Percentiles rank a stretch among this genome's conserved stretches.
phyloP scores from a whole-genome alignment of 495 filamentous ascomycete genomes.

The Trypethelium eluteriae region DNA sequence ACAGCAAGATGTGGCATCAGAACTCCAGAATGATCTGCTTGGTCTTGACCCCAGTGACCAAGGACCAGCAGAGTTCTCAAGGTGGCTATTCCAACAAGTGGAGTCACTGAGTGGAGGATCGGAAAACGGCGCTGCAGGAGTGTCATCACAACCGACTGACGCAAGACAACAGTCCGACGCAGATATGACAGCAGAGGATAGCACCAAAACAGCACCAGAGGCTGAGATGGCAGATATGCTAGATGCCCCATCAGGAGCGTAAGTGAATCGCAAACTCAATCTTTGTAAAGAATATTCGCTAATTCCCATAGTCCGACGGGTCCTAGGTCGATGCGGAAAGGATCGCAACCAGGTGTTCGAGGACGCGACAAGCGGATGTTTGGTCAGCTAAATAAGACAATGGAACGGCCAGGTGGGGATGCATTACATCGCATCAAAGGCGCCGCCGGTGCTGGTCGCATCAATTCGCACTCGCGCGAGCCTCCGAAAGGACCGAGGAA shows the following conservation, averaged over 20 bases:
- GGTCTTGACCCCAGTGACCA: slow-evolving; percentile 74
- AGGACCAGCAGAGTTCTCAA: slow-evolving; percentile 72
- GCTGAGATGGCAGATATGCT: slow-evolving; percentile 62
- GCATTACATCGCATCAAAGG: slow-evolving; percentile 74
- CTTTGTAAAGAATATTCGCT: slow-evolving; percentile 19
- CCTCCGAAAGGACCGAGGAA: slow-evolving; percentile 64
- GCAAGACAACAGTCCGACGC: slow-evolving; percentile 9
- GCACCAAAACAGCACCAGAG: slow-evolving; percentile 41
- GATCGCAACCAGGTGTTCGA: slow-evolving; percentile 43
- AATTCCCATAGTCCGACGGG: slow-evolving; percentile 66
- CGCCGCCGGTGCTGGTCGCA: slow-evolving; percentile 63
- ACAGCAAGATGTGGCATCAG: slow-evolving; percentile 55
- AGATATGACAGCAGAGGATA: slow-evolving; percentile 18
- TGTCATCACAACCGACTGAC: neutral
- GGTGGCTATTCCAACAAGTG: slow-evolving; percentile 86
- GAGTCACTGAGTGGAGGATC: slow-evolving; percentile 52
- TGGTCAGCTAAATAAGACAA: slow-evolving; percentile 76
- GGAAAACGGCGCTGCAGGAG: neutral
- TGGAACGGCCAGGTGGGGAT: slow-evolving; percentile 68
- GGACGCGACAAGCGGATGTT: slow-evolving; percentile 61
- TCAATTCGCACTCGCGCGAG: slow-evolving; percentile 63
- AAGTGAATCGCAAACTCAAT: slow-evolving; percentile 37
- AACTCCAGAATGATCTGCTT: slow-evolving; percentile 83
- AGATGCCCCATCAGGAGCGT: slow-evolving; percentile 52
- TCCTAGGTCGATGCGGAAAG: slow-evolving; percentile 88